Evolutionary conservation across 2,329 filamentous ascomycete genomes (phyloP).

Genomic region (Zymoseptoria passerinii): DNA sequence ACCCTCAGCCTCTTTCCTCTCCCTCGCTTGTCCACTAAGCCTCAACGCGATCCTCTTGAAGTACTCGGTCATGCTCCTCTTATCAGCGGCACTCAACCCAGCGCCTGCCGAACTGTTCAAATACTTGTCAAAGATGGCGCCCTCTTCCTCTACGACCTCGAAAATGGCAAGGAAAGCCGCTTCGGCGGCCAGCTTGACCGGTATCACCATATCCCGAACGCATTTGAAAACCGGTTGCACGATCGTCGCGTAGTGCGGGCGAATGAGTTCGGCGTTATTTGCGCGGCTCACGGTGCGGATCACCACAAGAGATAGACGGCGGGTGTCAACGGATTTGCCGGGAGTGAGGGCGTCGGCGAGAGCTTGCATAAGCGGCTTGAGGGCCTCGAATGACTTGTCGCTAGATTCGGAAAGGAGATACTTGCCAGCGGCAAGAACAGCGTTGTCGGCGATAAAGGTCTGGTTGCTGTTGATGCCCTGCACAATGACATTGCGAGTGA

Average conservation of each 20-base stretch:
- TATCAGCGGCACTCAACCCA: conserved; percentile 60
- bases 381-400: conserved; percentile 63
- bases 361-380: conserved; percentile 71
- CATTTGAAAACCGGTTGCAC: conserved; percentile 78
- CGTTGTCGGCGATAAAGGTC: conserved; percentile 67
- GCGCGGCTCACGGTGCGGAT: conserved; percentile 75
- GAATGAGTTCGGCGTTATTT: conserved; percentile 63
- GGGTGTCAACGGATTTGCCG: conserved; percentile 70
- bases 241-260: conserved; percentile 73
- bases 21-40: conserved; percentile 76
- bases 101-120: conserved; percentile 57
- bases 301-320: conserved; percentile 78
- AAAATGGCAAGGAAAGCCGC: conserved; percentile 90
- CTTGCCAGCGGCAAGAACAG: conserved; percentile 82
- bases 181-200: conserved; percentile 90
- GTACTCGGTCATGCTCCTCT: conserved; percentile 91
- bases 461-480: conserved; percentile 67
- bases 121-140: conserved; percentile 82
- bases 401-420: conserved; percentile 63
- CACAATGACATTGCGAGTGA: conserved; percentile 67
- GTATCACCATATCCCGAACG: conserved; percentile 85
- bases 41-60: conserved; percentile 87
- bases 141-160: conserved; percentile 78
- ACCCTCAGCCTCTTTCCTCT: conserved; percentile 84
- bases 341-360: conserved; percentile 68